Evolutionary conservation across 768 basidiomycete genomes (phyloP), one percentile per base, ranked within the genome.

Genomic region (Dendrothele bispora): DNA sequence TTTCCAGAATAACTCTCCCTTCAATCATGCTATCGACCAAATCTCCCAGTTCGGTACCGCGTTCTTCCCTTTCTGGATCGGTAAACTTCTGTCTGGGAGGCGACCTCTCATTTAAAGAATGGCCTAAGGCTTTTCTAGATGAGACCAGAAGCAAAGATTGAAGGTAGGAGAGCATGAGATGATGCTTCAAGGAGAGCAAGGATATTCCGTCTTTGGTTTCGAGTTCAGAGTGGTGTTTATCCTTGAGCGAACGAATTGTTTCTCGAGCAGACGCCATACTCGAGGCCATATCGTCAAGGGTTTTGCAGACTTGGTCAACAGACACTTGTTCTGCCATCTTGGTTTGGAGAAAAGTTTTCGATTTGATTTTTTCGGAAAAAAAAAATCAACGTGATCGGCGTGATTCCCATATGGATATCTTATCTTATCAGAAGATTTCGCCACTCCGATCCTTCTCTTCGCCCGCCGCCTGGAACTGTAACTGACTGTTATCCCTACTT

Each of bases 111-210:
- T 64, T 61, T 7, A 91, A 69, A 2, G 83, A 73, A 56, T 88
- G 79, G 0, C 90, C 91, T 6, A 84, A 63, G 1, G 79, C 74
- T 22, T 87, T 83, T 17, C 84, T 83, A n/a, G 86, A 74, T 24
- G 81, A 72, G 41, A 95, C 65, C 35, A 95, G 78, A 26, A 83
- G 75, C 30, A 97, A 74, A 12, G 91, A 86, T 48, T 93, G 92
- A 8, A 97, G 71, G 63, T 97, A 95, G 2, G 86, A 86, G 3
- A 98, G 67, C 50, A 97, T 75, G 18, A 89, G 64, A 45, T 93
- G 82, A 55, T 94, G 87, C 68, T 97, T 95, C 41, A 94, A 68
- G 10, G 91, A 88, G 20, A 99, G 74, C 4, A 99, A 75, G 0
- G 97, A 98, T 51, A 99, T 91, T 30, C 97, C 97, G 25, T 90